Evolutionary conservation across 805 yeast species (phyloP).

Genomic region (Myxozyma mucilagina): DNA sequence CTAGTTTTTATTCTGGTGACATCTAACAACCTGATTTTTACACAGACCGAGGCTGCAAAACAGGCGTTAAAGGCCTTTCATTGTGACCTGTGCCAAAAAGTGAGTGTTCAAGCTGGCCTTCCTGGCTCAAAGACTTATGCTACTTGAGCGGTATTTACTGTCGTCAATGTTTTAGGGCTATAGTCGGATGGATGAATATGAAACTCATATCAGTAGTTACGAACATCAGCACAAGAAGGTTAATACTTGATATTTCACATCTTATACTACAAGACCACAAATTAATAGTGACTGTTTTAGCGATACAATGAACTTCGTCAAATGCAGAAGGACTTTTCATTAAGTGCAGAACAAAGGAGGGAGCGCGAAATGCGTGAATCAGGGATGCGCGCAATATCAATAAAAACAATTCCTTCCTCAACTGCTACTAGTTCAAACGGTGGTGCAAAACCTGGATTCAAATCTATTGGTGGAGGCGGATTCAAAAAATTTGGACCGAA

Average conservation of each 20-base stretch:
- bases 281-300: neutral
- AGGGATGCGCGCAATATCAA: slow-evolving; percentile 27
- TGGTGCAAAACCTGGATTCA: slow-evolving; percentile 11
- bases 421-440: neutral
- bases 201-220: slow-evolving; percentile 28
- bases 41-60: slow-evolving; percentile 32
- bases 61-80: slow-evolving; percentile 28
- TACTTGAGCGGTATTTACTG: neutral
- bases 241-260: neutral
- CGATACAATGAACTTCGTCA: slow-evolving; percentile 28
- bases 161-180: slow-evolving; percentile 18
- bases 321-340: slow-evolving; percentile 24
- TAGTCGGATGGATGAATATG: slow-evolving; percentile 31
- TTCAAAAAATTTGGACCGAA: slow-evolving; percentile 15
- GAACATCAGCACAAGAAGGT: slow-evolving; percentile 32
- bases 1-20: neutral
- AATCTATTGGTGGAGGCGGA: slow-evolving; percentile 17
- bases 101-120: neutral
- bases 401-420: neutral
- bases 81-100: slow-evolving; percentile 32
- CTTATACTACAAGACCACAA: neutral
- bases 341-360: slow-evolving; percentile 10
- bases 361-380: slow-evolving; percentile 25
- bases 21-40: neutral
- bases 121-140: neutral